Conservation (phyloP, 331 rosid species). For the Quercus lobata region DNA sequence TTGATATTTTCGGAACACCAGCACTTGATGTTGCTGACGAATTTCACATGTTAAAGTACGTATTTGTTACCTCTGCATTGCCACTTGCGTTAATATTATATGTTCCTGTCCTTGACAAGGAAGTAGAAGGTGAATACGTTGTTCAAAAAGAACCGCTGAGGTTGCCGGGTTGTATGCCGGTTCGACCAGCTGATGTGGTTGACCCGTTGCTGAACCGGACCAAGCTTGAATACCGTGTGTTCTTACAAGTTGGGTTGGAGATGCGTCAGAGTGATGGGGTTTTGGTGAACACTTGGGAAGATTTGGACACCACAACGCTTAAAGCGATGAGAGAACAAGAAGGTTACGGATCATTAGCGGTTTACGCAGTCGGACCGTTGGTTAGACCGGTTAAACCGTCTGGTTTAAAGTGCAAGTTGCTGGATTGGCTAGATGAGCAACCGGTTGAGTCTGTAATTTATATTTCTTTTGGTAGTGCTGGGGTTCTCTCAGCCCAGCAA, state of each 20-base stretch:
- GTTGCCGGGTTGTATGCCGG: conserved; percentile 24
- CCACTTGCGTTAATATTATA: conserved; percentile 4
- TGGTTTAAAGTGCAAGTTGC: background rate
- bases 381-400: background rate
- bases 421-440: conserved; percentile 29
- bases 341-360: conserved; percentile 21
- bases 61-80: conserved; percentile 21
- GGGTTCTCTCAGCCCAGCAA: conserved; percentile 28
- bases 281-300: conserved; percentile 49
- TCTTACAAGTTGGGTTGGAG: background rate
- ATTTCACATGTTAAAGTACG: conserved; percentile 14
- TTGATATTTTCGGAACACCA: background rate
- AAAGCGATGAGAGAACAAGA: conserved; percentile 23
- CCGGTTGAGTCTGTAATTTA: conserved; percentile 26
- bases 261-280: conserved; percentile 33
- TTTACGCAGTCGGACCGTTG: conserved; percentile 36
- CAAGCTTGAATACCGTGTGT: conserved; percentile 24
- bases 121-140: conserved; percentile 23
- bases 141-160: conserved; percentile 19
- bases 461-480: conserved; percentile 36
- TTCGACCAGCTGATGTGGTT: conserved; percentile 30
- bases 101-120: conserved; percentile 13
- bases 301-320: conserved; percentile 13
- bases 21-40: background rate
- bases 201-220: conserved; percentile 41